A percentile compares a stretch with the other conserved stretches of the same genome.
phyloP scores from a whole-genome alignment of 2,329 filamentous ascomycete species.

The Beauveria bassiana region DNA sequence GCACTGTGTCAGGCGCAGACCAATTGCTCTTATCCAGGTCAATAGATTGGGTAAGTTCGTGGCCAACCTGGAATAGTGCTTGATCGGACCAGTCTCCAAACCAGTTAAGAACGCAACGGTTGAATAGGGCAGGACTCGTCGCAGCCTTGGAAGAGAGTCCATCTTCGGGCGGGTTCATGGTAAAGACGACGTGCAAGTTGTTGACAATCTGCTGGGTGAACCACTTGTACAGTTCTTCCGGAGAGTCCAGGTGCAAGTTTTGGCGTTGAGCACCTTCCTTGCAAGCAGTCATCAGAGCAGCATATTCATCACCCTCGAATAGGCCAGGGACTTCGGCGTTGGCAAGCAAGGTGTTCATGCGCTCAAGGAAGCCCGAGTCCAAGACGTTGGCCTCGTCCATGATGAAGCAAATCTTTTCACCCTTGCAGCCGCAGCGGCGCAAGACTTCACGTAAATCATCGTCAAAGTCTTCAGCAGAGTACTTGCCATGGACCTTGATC shows the following conservation, averaged over 20 bases:
- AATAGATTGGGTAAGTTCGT: conserved; percentile 91
- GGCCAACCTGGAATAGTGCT: conserved; percentile 94
- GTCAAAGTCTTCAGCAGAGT: conserved; percentile 97
- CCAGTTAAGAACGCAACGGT: conserved; percentile 99
- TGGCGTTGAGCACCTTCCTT: conserved; percentile 97
- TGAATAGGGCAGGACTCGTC: conserved; percentile 96
- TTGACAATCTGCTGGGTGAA: conserved; percentile 99
- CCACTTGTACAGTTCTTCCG: conserved; percentile 99
- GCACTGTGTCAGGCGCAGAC: conserved; percentile 80
- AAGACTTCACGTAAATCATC: conserved; percentile 93
- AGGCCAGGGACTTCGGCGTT: conserved; percentile 99
- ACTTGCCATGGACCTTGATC: conserved; percentile 99
- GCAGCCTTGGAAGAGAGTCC: conserved; percentile 93
- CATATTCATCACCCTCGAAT: conserved; percentile 98
- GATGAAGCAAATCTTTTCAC: conserved; percentile 99
- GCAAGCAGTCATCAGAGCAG: conserved; percentile 97
- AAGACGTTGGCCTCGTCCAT: conserved; percentile 99
- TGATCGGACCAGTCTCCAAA: conserved; percentile 99
- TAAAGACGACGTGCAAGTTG: conserved; percentile 98
- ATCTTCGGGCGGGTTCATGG: conserved; percentile 98
- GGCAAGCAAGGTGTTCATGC: conserved; percentile 97
- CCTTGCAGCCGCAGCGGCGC: conserved; percentile 89
- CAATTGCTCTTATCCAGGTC: conserved; percentile 88
- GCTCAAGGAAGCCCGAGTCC: conserved; percentile 95
- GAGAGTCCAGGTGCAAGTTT: conserved; percentile 88